Conservation (phyloP, 2,329 filamentous ascomycete genomes). For the Arthrobotrys musiformis region DNA sequence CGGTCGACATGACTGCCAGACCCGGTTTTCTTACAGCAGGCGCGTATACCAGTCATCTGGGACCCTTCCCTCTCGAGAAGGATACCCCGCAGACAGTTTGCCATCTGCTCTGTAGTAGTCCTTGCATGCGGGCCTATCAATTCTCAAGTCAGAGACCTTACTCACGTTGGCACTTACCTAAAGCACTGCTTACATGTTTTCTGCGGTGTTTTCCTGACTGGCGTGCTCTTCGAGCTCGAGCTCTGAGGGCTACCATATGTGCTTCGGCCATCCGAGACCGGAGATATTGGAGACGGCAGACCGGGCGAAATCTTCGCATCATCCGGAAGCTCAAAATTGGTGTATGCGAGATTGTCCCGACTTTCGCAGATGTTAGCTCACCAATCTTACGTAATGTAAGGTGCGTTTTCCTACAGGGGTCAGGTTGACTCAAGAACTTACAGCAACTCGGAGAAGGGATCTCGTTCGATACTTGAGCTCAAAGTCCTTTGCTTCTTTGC, state of each 20-base stretch:
- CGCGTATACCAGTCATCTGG: not conserved
- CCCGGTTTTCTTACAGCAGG: constrained; percentile 40
- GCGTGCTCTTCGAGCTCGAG: not conserved
- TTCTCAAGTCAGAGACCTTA: not conserved
- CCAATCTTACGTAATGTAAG: not conserved
- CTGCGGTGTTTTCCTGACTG: constrained; percentile 11
- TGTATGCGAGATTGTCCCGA: constrained; percentile 15
- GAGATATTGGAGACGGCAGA: constrained; percentile 39
- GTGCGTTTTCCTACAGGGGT: not conserved
- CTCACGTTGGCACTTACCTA: not conserved
- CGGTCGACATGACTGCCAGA: constrained; percentile 26
- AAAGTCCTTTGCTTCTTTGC: constrained; percentile 42
- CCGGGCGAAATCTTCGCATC: constrained; percentile 25
- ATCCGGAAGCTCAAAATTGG: constrained; percentile 9
- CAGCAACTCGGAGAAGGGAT: constrained; percentile 34
- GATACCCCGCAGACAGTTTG: constrained; percentile 34
- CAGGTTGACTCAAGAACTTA: constrained; percentile 5
- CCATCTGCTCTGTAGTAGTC: constrained; percentile 49
- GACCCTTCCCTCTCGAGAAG: constrained; percentile 33
- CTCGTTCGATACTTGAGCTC: constrained; percentile 3
- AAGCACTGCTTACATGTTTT: constrained; percentile 30
- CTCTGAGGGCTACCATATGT: constrained; percentile 23
- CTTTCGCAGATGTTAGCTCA: not conserved
- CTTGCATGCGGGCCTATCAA: constrained; percentile 38
- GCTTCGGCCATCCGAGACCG: constrained; percentile 26